phyloP scores from a whole-genome alignment of 768 basidiomycete species.

The Nevesoporus exiguus region DNA sequence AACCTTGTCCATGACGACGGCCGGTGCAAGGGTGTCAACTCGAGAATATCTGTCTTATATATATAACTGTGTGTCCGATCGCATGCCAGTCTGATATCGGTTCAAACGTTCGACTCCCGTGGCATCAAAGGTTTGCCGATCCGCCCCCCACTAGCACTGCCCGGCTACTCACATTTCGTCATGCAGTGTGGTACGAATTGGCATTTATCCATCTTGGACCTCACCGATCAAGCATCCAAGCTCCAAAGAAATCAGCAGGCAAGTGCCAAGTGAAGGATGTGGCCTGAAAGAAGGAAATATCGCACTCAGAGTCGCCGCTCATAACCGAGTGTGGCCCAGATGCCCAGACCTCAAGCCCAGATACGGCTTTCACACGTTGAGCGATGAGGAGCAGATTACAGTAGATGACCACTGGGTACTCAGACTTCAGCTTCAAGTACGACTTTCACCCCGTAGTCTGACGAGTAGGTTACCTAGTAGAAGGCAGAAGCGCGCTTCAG shows the following conservation, averaged over 20 bases:
- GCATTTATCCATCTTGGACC: slow-evolving; percentile 2
- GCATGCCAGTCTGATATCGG: slow-evolving; percentile 8
- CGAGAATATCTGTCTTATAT: slow-evolving; percentile 7
- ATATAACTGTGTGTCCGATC: slow-evolving; percentile 8
- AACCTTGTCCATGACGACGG: slow-evolving; percentile 23
- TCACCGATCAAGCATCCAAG: slow-evolving; percentile 2
- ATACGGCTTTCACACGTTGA: too few relatives aligned
- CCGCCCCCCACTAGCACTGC: slow-evolving; percentile 14
- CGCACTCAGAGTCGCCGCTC: neutral
- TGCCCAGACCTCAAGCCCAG: neutral
- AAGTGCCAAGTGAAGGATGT: neutral
- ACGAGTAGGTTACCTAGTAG: neutral
- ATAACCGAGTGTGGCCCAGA: neutral
- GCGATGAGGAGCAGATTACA: too few relatives aligned
- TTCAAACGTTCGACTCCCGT: neutral
- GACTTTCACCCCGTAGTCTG: neutral
- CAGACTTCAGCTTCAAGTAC: neutral
- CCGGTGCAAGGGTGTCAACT: neutral
- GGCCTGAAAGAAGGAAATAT: neutral
- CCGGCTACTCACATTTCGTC: slow-evolving; percentile 6
- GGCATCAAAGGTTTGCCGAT: slow-evolving; percentile 20
- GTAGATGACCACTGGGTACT: neutral
- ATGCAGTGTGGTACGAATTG: neutral
- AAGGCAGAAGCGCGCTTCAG: too few relatives aligned
- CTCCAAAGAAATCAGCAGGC: neutral